Evolutionary conservation across 768 basidiomycete genomes (phyloP).

Genomic region (Pholiota conissans): DNA sequence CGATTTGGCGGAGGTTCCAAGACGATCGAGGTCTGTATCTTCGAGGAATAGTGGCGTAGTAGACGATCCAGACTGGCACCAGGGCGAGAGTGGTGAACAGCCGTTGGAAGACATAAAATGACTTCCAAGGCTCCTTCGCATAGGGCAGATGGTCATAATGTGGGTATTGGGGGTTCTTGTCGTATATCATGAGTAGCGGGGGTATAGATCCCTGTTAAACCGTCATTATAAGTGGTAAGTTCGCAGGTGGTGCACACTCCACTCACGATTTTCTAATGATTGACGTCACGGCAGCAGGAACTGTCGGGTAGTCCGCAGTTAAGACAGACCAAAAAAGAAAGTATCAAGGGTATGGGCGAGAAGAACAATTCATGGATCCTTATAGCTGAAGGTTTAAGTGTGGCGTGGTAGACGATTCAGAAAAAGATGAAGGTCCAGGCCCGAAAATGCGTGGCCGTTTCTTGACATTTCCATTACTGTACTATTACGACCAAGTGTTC

Average conservation of each 20-base stretch:
- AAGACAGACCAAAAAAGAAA: neutral
- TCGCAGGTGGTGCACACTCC: neutral
- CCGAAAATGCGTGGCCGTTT: too few relatives aligned
- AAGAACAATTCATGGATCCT: neutral
- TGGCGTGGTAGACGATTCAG: too few relatives aligned
- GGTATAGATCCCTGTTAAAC: neutral
- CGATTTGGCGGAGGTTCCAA: slow-evolving; percentile 49
- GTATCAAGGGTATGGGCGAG: neutral
- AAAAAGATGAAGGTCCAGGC: too few relatives aligned
- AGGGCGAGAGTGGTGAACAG: slow-evolving; percentile 48
- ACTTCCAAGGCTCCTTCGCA: slow-evolving; percentile 45
- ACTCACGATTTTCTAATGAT: neutral
- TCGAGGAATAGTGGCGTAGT: slow-evolving; percentile 44
- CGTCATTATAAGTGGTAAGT: neutral
- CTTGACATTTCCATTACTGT: too few relatives aligned
- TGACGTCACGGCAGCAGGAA: neutral
- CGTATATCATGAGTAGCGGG: slow-evolving; percentile 20
- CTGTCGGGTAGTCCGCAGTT: neutral
- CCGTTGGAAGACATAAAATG: slow-evolving; percentile 47
- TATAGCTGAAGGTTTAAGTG: neutral
- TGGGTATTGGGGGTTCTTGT: slow-evolving; percentile 35
- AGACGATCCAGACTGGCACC: slow-evolving; percentile 44
- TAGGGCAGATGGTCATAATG: slow-evolving; percentile 44
- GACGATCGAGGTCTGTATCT: slow-evolving; percentile 45
- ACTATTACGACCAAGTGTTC: too few relatives aligned